phyloP scores from a whole-genome alignment of 2,329 filamentous ascomycete genomes.

The Lomentospora prolificans region DNA sequence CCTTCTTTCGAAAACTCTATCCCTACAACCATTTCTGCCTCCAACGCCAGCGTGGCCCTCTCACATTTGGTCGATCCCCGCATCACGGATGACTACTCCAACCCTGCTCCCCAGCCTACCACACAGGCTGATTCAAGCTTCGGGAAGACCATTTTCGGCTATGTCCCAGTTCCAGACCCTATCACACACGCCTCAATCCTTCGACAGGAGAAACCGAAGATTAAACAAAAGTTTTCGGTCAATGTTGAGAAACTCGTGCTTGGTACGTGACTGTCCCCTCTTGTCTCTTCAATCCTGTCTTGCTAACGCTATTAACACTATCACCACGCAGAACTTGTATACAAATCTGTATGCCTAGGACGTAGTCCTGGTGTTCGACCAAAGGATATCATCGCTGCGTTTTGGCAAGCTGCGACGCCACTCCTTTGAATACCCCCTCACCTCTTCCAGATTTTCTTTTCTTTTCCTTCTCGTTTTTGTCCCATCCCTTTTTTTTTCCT shows the following conservation, averaged over 20 bases:
- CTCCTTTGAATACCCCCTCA: neutral
- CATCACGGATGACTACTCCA: neutral
- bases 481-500: neutral
- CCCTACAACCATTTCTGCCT: neutral
- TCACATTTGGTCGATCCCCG: constrained; percentile 6
- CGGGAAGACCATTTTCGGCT: neutral
- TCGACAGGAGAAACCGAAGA: neutral
- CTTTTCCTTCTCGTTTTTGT: neutral
- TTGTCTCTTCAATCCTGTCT: neutral
- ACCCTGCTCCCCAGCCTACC: neutral
- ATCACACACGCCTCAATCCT: neutral
- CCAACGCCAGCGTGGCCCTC: neutral
- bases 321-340: constrained; percentile 23
- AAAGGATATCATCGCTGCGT: constrained; percentile 24
- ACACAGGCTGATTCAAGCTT: neutral
- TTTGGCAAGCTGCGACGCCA: constrained; percentile 16
- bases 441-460: neutral
- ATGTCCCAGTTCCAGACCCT: neutral
- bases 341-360: constrained; percentile 27
- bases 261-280: neutral
- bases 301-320: neutral
- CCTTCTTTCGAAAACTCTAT: neutral
- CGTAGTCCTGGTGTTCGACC: constrained; percentile 28
- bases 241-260: neutral
- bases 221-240: constrained; percentile 1